A percentile compares a stretch with the other conserved stretches of the same genome.
Conservation (phyloP, 257 asterid species). For the Solanum virginianum region DNA sequence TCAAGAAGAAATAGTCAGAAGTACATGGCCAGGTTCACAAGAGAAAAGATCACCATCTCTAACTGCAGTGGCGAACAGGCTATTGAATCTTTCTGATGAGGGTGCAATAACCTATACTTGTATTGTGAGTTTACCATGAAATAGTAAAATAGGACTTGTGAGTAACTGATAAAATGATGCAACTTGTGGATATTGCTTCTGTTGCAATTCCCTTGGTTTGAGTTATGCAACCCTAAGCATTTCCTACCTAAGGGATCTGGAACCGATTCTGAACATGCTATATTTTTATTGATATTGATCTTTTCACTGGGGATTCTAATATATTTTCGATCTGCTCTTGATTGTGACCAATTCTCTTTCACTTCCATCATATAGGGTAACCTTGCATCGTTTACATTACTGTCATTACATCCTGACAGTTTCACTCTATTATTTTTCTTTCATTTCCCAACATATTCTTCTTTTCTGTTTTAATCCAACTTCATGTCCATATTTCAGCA, state of each 20-base stretch:
- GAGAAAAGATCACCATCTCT: background rate
- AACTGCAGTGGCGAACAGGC: background rate
- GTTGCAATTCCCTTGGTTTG: background rate
- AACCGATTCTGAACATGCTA: background rate
- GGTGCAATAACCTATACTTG: background rate
- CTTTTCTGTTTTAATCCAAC: background rate
- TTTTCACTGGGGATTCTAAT: background rate
- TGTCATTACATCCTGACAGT: background rate
- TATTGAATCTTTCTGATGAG: background rate
- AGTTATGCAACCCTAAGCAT: background rate
- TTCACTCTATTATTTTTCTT: background rate
- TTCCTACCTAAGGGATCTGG: background rate
- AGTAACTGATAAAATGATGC: background rate
- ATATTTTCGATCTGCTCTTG: background rate
- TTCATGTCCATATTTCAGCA: background rate
- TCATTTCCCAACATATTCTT: background rate
- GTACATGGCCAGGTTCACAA: background rate
- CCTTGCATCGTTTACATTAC: background rate
- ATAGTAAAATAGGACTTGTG: background rate
- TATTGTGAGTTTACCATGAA: background rate
- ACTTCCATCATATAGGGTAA: background rate
- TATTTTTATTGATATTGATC: background rate
- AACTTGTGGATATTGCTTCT: background rate
- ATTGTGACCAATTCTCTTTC: background rate
- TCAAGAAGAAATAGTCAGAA: background rate